A percentile compares a stretch with the other conserved stretches of the same genome.
Conservation (phyloP, 2,329 filamentous ascomycete species). For the Penicillium sp. region DNA sequence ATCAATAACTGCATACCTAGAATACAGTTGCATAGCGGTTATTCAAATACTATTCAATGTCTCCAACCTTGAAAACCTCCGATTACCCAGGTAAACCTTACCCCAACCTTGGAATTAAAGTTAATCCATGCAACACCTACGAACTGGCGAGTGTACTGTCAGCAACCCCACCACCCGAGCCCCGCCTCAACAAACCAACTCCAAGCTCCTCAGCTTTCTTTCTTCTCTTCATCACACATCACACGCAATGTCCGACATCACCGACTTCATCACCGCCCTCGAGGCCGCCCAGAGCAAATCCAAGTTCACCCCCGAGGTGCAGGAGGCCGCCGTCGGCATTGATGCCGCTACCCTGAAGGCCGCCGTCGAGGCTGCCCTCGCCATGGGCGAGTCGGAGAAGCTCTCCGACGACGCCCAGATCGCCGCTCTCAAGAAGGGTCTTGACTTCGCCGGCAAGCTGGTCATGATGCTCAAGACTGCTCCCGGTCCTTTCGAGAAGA, state of each 20-base stretch:
- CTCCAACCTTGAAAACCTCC: no score
- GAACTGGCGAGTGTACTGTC: conserved; percentile 18
- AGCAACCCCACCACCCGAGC: conserved; percentile 14
- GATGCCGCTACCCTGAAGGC: conserved; percentile 27
- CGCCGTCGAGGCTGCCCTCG: conserved; percentile 13
- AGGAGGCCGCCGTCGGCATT: conserved; percentile 26
- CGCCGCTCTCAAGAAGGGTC: conserved; percentile 21
- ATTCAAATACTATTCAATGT: background rate
- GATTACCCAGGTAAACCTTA: background rate
- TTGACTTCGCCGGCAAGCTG: conserved; percentile 32
- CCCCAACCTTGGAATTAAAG: background rate
- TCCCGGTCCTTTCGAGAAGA: conserved; percentile 26
- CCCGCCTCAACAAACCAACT: conserved; percentile 9
- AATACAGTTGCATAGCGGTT: background rate
- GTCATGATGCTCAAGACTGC: conserved; percentile 29
- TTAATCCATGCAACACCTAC: background rate
- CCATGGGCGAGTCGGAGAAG: conserved; percentile 17
- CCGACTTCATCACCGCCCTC: conserved; percentile 28
- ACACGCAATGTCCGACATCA: conserved; percentile 29
- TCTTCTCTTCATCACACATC: conserved; percentile 1
- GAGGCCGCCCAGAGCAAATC: conserved; percentile 26
- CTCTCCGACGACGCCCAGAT: conserved; percentile 15
- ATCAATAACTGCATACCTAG: background rate
- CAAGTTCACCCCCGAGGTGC: conserved; percentile 31
- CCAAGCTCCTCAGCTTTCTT: conserved; percentile 6